Conservation (phyloP, 202 grass and related monocot species). For the Eragrostis tef region DNA sequence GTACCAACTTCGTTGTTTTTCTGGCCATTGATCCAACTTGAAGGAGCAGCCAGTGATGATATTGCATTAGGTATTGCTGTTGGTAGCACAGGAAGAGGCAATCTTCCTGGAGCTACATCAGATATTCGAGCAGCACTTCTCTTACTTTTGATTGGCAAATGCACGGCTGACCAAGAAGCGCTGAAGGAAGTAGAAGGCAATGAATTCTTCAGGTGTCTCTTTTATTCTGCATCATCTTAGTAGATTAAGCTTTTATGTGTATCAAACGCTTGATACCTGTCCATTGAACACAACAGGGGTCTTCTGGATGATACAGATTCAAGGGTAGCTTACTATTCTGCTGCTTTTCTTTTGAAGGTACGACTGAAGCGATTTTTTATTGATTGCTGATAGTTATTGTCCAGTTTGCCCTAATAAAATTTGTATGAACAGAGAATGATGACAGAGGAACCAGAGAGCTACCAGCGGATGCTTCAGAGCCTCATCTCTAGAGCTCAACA, state of each 20-base stretch:
- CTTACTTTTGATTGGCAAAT: slow-evolving; percentile 97
- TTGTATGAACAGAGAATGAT: slow-evolving; percentile 86
- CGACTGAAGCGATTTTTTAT: slow-evolving; percentile 34
- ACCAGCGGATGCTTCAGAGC: slow-evolving; percentile 93
- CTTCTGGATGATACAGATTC: slow-evolving; percentile 97
- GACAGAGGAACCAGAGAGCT: slow-evolving; percentile 91
- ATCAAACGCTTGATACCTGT: slow-evolving; percentile 35
- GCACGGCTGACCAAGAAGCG: slow-evolving; percentile 88
- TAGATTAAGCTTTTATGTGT: not conserved
- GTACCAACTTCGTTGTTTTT: slow-evolving; percentile 95
- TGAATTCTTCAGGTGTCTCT: slow-evolving; percentile 86
- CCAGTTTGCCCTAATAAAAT: slow-evolving; percentile 38
- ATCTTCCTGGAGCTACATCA: slow-evolving; percentile 96
- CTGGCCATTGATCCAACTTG: slow-evolving; percentile 96
- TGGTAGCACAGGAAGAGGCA: slow-evolving; percentile 94
- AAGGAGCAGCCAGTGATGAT: slow-evolving; percentile 94
- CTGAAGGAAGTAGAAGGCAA: slow-evolving; percentile 96
- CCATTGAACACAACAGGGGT: slow-evolving; percentile 57
- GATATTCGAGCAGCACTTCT: slow-evolving; percentile 94
- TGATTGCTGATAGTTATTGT: slow-evolving; percentile 42
- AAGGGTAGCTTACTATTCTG: slow-evolving; percentile 97
- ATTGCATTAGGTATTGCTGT: slow-evolving; percentile 98
- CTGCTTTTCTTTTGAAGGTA: slow-evolving; percentile 99
- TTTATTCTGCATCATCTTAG: slow-evolving; percentile 35
- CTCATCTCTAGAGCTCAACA: slow-evolving; percentile 97